Evolutionary conservation across 2,329 filamentous ascomycete species (phyloP), one percentile per base, ranked within the genome.

Genomic region (Helminthosporium solani): DNA sequence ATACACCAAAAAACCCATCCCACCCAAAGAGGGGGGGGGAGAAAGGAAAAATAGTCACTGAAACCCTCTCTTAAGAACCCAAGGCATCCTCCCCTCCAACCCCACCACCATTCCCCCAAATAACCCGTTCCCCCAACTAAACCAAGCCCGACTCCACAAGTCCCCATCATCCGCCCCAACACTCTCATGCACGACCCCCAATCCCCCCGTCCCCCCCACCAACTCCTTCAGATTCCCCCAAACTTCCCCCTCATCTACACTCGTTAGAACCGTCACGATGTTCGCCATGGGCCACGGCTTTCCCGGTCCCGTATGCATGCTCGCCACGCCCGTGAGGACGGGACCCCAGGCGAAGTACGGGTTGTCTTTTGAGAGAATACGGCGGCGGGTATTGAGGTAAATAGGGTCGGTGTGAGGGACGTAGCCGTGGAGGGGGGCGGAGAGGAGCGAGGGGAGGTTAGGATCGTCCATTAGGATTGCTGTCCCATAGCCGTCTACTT

Each of bases 381-480:
- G 66, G 3, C 56, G 50, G 8, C 76, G 69, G 0, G 76, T 79
- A 44, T 70, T 70, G 23, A 67, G 66, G 45, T 78, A 78, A 14
- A 75, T 61, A 1, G 56, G 43, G 45, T 77, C 72, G 27, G 33
- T 28, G 3, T 49, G 40, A 4, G 70, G 57, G 0, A 73, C 54
- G 49, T 83, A 87, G 7, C 80, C 79, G 25, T 86, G 70, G 52
- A 85, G 81, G 0, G 85, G 84, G 11, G 84, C 77, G 0, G 82
- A 81, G 16, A 88, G 74, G 1, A 88, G 73, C 14, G 80, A 84
- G 0, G 85, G 85, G 33, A 88, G 78, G 52, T 88, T 88, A 8
- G 85, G 83, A 45, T 88, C 85, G 58, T 88, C 85, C 84, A 87
- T 87, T 15, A 84, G 70, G 53, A 82, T 85, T 36, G 68, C 61